Evolutionary conservation across 176 grass and related monocot species (phyloP).

Genomic region (Raddia guianensis): DNA sequence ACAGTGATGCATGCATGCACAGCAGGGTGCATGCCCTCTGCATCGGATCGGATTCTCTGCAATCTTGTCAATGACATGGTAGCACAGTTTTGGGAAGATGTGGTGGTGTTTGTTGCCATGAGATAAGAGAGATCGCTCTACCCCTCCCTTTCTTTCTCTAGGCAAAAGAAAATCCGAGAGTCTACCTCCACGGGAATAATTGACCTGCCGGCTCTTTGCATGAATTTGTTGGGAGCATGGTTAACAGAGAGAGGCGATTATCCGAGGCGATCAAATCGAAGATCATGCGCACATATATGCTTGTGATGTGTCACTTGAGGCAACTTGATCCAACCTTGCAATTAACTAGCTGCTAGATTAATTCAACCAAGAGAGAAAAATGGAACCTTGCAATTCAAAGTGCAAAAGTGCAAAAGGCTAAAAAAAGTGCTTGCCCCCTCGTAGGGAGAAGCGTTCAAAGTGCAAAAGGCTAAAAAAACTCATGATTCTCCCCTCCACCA

Average conservation of each 20-base stretch:
- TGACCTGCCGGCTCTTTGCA: background rate
- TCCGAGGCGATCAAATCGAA: background rate
- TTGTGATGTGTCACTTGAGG: background rate
- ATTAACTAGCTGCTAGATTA: background rate
- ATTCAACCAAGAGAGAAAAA: background rate
- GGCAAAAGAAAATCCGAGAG: too few relatives aligned
- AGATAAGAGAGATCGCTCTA: background rate
- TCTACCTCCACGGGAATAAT: background rate
- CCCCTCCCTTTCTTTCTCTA: background rate
- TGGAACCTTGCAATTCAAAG: background rate
- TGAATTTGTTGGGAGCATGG: background rate
- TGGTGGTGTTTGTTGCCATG: background rate
- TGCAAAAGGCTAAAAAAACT: background rate
- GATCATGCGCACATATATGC: background rate
- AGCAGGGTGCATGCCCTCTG: conserved; percentile 19
- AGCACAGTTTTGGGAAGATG: conserved; percentile 10
- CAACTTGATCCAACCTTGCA: background rate
- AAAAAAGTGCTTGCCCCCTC: background rate
- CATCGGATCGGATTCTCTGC: conserved; percentile 47
- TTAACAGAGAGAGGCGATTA: background rate
- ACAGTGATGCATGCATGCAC: background rate
- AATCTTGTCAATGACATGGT: conserved; percentile 45
- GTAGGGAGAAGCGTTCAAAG: background rate
- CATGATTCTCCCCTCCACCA: conserved; percentile 14
- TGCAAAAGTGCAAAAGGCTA: background rate